Base-by-base conservation (phyloP, 805 yeast species). In the Hyphopichia homilentoma region DNA sequence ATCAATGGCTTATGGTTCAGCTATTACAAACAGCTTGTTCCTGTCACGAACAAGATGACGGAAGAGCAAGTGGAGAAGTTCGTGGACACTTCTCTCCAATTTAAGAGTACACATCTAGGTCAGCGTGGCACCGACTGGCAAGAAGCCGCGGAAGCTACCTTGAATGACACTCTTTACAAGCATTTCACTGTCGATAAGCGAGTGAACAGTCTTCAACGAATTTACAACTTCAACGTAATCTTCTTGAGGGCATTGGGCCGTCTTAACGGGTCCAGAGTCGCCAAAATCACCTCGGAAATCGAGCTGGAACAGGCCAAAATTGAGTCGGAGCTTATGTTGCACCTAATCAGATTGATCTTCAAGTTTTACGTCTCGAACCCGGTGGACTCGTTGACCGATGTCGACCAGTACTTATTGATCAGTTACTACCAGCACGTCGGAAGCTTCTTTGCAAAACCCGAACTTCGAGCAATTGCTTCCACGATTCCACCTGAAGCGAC, bases 1-100 rank as follows among this genome's bases (percentile, higher is more conserved):
- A 21, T 57, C n/a, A 42, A 44, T 19, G 43, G 38, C 14, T 40
- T 41, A 18, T 57, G 57, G 57, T 39, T 59, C 16, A 38, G 34
- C 6, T 29, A 41, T 8, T 49, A 40, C 27, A n/a, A n/a, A n/a
- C n/a, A n/a, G n/a, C n/a, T n/a, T n/a, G n/a, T n/a, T n/a, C n/a
- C n/a, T n/a, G n/a, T n/a, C n/a, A n/a, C n/a, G n/a, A n/a, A n/a
- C n/a, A n/a, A n/a, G n/a, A n/a, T n/a, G n/a, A n/a, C n/a, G n/a
- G n/a, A n/a, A n/a, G n/a, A n/a, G n/a, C n/a, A n/a, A n/a, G n/a
- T n/a, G n/a, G n/a, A n/a, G n/a, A n/a, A n/a, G n/a, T n/a, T n/a
- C n/a, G n/a, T n/a, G n/a, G n/a, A n/a, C n/a, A n/a, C n/a, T n/a
- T n/a, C n/a, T n/a, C n/a, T n/a, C n/a, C n/a, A n/a, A n/a, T n/a